A percentile compares a stretch with the other conserved stretches of the same genome.
phyloP scores from a whole-genome alignment of 176 grass and related monocot species.

The Echinochloa phyllopogon region DNA sequence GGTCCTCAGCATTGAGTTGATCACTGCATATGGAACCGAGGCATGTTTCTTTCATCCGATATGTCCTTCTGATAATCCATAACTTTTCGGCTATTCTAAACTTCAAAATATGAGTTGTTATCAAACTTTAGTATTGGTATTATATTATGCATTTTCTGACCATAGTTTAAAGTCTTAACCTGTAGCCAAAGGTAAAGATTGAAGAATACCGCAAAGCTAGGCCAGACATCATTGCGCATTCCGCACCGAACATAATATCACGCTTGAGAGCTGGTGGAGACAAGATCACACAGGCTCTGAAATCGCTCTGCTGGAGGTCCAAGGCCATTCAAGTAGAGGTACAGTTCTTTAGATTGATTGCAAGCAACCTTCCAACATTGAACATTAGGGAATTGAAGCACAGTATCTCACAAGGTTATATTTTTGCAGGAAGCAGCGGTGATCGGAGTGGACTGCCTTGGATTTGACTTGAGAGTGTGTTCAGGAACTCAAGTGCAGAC shows the following conservation, averaged over 20 bases:
- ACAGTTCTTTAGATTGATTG: slow-evolving; percentile 31
- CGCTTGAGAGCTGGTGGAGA: slow-evolving; percentile 77
- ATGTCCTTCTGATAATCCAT: not conserved
- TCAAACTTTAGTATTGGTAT: not conserved
- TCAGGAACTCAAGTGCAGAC: slow-evolving; percentile 86
- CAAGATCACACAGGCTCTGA: slow-evolving; percentile 80
- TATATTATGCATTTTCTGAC: slow-evolving; percentile 17
- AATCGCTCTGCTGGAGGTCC: slow-evolving; percentile 79
- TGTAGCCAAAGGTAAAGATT: slow-evolving; percentile 65
- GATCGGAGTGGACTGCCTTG: slow-evolving; percentile 85
- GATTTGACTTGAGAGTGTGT: slow-evolving; percentile 91
- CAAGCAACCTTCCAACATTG: not conserved
- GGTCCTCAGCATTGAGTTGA: slow-evolving; percentile 81
- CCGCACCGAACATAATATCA: slow-evolving; percentile 73
- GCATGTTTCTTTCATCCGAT: slow-evolving; percentile 34
- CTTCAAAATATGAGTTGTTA: not conserved
- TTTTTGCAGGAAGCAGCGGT: slow-evolving; percentile 70
- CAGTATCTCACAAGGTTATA: not conserved
- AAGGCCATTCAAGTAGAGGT: slow-evolving; percentile 87
- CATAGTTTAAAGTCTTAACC: not conserved
- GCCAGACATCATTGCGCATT: slow-evolving; percentile 82
- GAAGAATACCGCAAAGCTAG: slow-evolving; percentile 73
- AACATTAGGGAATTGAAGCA: slow-evolving; percentile 9
- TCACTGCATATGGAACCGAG: slow-evolving; percentile 89
- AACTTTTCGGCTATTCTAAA: not conserved